phyloP scores from a whole-genome alignment of 768 basidiomycete species.

The Panus rudis region DNA sequence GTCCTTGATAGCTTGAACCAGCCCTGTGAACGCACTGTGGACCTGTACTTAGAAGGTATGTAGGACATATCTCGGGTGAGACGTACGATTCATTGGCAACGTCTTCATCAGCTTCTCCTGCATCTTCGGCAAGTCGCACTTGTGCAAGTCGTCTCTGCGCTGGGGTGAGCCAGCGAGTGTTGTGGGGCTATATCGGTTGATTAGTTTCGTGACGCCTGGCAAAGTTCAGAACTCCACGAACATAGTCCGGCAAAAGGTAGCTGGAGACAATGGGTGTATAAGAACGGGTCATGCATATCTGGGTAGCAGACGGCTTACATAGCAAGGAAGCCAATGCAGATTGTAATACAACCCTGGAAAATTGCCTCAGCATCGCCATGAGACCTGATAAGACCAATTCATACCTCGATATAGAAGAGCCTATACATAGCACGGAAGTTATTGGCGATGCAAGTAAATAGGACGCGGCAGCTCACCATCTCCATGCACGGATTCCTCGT shows the following conservation, averaged over 20 bases:
- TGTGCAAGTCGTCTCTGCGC: constrained; percentile 53
- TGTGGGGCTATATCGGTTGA: constrained; percentile 37
- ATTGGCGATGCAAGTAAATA: neutral
- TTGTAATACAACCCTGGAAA: constrained; percentile 53
- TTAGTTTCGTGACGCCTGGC: neutral
- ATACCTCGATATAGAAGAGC: constrained; percentile 67
- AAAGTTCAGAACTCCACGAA: constrained; percentile 25
- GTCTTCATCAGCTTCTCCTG: constrained; percentile 60
- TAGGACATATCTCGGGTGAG: neutral
- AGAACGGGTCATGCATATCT: too few relatives aligned
- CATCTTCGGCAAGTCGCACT: constrained; percentile 60
- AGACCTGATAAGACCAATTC: constrained; percentile 1
- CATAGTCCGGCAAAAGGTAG: constrained; percentile 61
- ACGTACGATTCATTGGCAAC: constrained; percentile 50
- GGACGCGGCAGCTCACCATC: constrained; percentile 40
- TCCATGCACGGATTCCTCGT: constrained; percentile 61
- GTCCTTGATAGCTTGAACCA: constrained; percentile 52
- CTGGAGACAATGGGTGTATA: too few relatives aligned
- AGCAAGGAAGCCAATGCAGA: constrained; percentile 46
- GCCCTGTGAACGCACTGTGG: constrained; percentile 42
- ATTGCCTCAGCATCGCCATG: neutral
- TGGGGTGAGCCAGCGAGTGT: constrained; percentile 51
- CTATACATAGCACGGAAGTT: constrained; percentile 22
- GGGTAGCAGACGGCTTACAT: too few relatives aligned
- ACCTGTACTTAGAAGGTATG: neutral